Evolutionary conservation across 495 filamentous ascomycete genomes (phyloP).

Genomic region (Aspergillus leporis): DNA sequence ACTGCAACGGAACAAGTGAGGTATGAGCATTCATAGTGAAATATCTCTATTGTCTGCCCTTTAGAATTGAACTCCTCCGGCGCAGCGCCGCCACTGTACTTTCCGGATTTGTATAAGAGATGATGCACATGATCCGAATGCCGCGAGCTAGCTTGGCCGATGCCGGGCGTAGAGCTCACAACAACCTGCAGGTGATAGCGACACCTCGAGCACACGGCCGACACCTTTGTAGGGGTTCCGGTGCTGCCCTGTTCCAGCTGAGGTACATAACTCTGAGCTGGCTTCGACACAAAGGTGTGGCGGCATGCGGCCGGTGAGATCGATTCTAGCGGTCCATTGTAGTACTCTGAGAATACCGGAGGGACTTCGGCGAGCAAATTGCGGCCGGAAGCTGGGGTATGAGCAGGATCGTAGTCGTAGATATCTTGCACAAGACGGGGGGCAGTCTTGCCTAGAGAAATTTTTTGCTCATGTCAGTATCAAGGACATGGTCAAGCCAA

Average conservation of each 20-base stretch:
- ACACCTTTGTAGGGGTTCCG: constrained; percentile 48
- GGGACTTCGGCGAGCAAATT: constrained; percentile 58
- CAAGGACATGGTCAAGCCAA: neutral
- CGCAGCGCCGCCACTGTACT: constrained; percentile 27
- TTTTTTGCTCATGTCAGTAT: constrained; percentile 5
- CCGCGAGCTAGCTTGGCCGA: constrained; percentile 18
- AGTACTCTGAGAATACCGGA: constrained; percentile 38
- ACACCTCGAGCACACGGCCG: constrained; percentile 57
- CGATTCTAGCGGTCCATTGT: constrained; percentile 29
- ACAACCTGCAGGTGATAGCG: constrained; percentile 55
- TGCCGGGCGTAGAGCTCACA: constrained; percentile 40
- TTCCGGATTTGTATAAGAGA: constrained; percentile 41
- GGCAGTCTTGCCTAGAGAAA: constrained; percentile 57
- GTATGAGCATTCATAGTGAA: constrained; percentile 61
- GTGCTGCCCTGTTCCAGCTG: constrained; percentile 37
- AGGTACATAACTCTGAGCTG: constrained; percentile 50
- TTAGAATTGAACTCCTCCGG: constrained; percentile 29
- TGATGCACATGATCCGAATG: constrained; percentile 45
- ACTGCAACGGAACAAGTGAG: constrained; percentile 54
- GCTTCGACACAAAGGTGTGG: constrained; percentile 57
- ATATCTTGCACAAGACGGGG: constrained; percentile 62
- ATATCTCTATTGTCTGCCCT: constrained; percentile 41
- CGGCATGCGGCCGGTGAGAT: constrained; percentile 50
- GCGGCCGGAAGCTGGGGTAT: constrained; percentile 43
- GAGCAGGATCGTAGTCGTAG: constrained; percentile 53